Base-by-base conservation (phyloP, 2,329 filamentous ascomycete species). In the Apiospora marii region DNA sequence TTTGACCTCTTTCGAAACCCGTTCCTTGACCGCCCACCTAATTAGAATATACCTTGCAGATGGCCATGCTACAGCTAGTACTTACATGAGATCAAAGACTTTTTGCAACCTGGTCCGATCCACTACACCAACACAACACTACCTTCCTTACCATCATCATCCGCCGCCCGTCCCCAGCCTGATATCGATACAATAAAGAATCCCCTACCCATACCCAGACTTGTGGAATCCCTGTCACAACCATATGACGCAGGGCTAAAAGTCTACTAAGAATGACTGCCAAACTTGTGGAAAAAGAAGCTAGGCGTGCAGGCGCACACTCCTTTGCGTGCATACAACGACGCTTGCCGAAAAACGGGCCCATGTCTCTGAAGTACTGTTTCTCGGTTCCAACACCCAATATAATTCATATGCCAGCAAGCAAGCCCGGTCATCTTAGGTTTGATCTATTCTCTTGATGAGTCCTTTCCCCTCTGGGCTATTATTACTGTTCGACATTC, bases 341-440 rank as follows among this genome's bases (percentile, higher is more conserved):
- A 70, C 70, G 77, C 80, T 80, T 81, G 79, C 79, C 67, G 30
- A 46, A 79, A 80, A 80, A 81, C 78, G 76, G 74, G 76, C 78
- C 79, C 78, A 78, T 80, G 79, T 80, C 78, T 80, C 78, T 79
- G 74, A 76, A 75, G 73, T 80, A 77, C 78, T 77, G 77, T 79
- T 78, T 80, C 79, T 81, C 80, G 80, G 79, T 78, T 79, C 79
- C 79, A 80, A 76, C 77, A 76, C 76, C 80, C 77, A 81, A 81
- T 81, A 81, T 81, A 81, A 79, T 75, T 77, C 74, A 74, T 77
- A 78, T 77, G 77, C 78, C 78, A 78, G 75, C 73, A 74, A 73
- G 76, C 76, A 75, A 73, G 76, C 76, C 75, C 76, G 75, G 75
- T 78, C 77, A 78, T 75, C 75, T 74, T 76, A 76, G 74, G 75